phyloP scores from a whole-genome alignment of 495 filamentous ascomycete species.

The Chaetomidium leptoderma region DNA sequence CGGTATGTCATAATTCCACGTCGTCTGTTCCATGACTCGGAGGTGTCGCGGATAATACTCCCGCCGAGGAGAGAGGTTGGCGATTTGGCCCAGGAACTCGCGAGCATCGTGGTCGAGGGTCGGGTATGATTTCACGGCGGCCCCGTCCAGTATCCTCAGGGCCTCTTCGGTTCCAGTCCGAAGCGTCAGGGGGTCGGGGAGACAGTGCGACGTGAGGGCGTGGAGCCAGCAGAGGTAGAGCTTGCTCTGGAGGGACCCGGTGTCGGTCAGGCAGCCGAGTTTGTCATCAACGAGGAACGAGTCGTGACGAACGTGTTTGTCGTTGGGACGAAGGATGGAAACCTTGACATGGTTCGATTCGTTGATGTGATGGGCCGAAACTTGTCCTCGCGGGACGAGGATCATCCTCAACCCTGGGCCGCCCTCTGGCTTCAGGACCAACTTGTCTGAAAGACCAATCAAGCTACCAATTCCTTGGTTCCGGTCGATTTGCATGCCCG shows the following conservation, averaged over 20 bases:
- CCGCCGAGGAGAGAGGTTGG: constrained; percentile 48
- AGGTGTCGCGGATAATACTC: constrained; percentile 27
- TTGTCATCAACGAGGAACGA: constrained; percentile 45
- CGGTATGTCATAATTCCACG: constrained; percentile 31
- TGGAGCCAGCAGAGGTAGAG: constrained; percentile 55
- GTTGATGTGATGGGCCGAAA: too few species aligned
- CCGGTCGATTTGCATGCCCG: constrained; percentile 49
- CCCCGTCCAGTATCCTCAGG: constrained; percentile 46
- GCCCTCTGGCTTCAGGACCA: constrained; percentile 41
- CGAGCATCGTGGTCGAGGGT: constrained; percentile 39
- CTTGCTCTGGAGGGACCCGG: constrained; percentile 51
- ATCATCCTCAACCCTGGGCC: constrained; percentile 32
- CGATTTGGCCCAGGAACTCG: constrained; percentile 44
- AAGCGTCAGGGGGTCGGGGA: constrained; percentile 54
- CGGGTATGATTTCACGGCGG: constrained; percentile 49
- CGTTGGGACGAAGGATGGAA: constrained; percentile 24
- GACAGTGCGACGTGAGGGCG: constrained; percentile 55
- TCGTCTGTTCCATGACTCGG: constrained; percentile 27
- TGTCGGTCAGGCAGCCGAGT: constrained; percentile 48
- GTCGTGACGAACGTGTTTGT: constrained; percentile 24
- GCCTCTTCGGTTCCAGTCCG: constrained; percentile 62
- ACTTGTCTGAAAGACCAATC: constrained; percentile 49
- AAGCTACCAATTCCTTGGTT: constrained; percentile 50
- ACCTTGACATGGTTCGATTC: constrained; percentile 49
- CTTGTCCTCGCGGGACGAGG: too few species aligned